phyloP scores from a whole-genome alignment of 139 green algal genomes.

The Yamagishiella unicocca region DNA sequence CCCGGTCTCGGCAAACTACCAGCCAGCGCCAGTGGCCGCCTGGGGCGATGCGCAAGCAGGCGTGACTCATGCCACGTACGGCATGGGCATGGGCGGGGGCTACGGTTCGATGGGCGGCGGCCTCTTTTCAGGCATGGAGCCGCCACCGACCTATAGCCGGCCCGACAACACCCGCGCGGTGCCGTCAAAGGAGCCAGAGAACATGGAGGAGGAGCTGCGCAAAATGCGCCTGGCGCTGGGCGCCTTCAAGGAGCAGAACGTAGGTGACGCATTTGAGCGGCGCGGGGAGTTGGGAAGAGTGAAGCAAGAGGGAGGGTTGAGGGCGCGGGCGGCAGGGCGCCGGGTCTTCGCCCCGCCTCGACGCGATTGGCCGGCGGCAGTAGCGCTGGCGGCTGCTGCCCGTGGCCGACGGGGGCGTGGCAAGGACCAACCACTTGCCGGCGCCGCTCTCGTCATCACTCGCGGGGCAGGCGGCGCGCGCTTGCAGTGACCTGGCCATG shows the following conservation, averaged over 20 bases:
- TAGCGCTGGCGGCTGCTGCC: too few species aligned
- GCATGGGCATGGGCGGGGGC: not conserved
- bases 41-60: not conserved
- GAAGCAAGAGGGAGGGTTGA: not conserved
- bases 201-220: slow-evolving; percentile 29
- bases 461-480: too few species aligned
- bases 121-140: slow-evolving; percentile 39
- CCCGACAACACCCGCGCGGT: slow-evolving; percentile 2
- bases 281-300: not conserved
- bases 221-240: not conserved
- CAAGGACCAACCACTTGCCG: too few species aligned
- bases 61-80: not conserved
- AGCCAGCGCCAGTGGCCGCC: not conserved
- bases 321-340: too few species aligned
- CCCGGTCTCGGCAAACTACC: not conserved
- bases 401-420: too few species aligned
- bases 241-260: slow-evolving; percentile 30
- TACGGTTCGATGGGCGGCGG: not conserved
- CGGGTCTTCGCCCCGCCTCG: too few species aligned
- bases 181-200: not conserved
- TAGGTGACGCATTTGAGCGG: not conserved
- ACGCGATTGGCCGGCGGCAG: too few species aligned
- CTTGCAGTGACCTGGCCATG: too few species aligned
- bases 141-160: not conserved
- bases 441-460: too few species aligned